phyloP scores from a whole-genome alignment of 2,329 filamentous ascomycete genomes.

The Trichophaea hybrida region DNA sequence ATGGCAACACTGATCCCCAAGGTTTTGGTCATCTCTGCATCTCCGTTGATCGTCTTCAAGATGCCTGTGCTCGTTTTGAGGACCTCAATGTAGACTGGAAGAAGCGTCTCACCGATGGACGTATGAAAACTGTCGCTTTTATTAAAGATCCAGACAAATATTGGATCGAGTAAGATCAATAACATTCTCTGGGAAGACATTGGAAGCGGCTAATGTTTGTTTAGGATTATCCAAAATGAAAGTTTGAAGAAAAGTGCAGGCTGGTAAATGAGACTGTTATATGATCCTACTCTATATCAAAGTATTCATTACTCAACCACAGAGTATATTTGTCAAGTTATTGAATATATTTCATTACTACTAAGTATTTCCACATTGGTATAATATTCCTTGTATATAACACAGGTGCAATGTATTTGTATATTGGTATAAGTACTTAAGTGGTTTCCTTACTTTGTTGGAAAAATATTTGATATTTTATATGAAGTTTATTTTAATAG shows the following conservation, averaged over 20 bases:
- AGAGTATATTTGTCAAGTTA: too few species aligned
- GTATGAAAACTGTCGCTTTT: constrained; percentile 84
- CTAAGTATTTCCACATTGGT: too few species aligned
- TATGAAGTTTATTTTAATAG: too few species aligned
- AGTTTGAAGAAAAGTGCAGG: constrained; percentile 35
- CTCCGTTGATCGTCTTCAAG: constrained; percentile 74
- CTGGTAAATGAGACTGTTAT: background rate
- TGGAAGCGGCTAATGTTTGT: constrained; percentile 7
- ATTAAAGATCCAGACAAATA: constrained; percentile 77
- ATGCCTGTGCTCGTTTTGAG: constrained; percentile 77
- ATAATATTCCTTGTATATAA: too few species aligned
- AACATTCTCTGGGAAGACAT: background rate
- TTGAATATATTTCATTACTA: too few species aligned
- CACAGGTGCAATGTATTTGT: too few species aligned
- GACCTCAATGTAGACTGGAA: constrained; percentile 77
- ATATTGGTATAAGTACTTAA: too few species aligned
- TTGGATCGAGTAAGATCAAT: constrained; percentile 48
- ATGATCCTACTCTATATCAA: background rate
- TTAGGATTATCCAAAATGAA: constrained; percentile 63
- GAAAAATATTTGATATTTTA: too few species aligned
- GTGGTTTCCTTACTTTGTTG: too few species aligned
- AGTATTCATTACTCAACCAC: too few species aligned
- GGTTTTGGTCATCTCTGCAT: constrained; percentile 62
- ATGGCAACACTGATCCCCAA: constrained; percentile 81
- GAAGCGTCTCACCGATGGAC: constrained; percentile 82